phyloP scores from a whole-genome alignment of 176 grass and related monocot species.

The Puya raimondii region DNA sequence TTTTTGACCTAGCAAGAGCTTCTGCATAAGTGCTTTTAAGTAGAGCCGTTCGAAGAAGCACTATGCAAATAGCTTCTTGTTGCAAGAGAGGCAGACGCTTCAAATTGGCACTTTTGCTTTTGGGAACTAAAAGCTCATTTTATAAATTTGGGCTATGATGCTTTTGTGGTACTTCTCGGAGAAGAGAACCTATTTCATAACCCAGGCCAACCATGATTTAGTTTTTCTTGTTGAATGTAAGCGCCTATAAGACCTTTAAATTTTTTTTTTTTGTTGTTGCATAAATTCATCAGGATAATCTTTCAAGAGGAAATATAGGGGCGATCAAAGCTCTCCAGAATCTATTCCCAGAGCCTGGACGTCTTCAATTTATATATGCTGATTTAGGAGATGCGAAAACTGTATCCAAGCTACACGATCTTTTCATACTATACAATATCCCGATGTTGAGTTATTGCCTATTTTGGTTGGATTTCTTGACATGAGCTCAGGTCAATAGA shows the following conservation, averaged over 20 bases:
- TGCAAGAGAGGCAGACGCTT: too few species aligned
- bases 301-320: slow-evolving; percentile 81
- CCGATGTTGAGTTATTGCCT: neutral
- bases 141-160: too few species aligned
- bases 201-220: neutral
- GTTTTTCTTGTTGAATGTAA: neutral
- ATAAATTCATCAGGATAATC: slow-evolving; percentile 51
- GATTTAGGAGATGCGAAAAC: slow-evolving; percentile 70
- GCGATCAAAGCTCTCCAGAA: slow-evolving; percentile 67
- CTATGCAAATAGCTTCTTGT: too few species aligned
- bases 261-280: neutral
- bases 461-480: slow-evolving; percentile 13
- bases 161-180: too few species aligned
- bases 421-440: neutral
- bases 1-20: too few species aligned
- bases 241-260: neutral
- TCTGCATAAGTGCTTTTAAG: too few species aligned
- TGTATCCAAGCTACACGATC: slow-evolving; percentile 37
- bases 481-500: slow-evolving; percentile 39
- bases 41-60: too few species aligned
- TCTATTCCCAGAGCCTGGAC: slow-evolving; percentile 51
- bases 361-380: slow-evolving; percentile 77
- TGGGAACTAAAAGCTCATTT: too few species aligned
- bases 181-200: too few species aligned
- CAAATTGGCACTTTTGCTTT: too few species aligned